phyloP scores from a whole-genome alignment of 768 basidiomycete genomes.

The Hypholoma fasciculare region DNA sequence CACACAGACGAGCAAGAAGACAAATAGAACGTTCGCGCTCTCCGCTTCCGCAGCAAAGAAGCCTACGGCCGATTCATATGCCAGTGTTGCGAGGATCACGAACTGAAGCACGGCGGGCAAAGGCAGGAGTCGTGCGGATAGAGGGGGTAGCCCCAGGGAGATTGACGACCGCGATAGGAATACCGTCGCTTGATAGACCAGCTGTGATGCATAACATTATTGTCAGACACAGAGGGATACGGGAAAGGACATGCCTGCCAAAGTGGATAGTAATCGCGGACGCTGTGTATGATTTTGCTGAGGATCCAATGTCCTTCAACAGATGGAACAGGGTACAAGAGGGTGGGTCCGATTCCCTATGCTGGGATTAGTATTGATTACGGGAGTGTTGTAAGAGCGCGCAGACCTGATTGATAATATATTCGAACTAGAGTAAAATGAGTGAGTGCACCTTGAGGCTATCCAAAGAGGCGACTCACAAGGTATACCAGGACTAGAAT shows the following conservation, averaged over 20 bases:
- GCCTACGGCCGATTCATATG: constrained; percentile 68
- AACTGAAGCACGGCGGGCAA: constrained; percentile 78
- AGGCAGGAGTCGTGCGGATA: constrained; percentile 68
- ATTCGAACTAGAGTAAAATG: constrained; percentile 65
- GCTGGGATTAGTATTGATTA: background rate
- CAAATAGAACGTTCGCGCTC: constrained; percentile 53
- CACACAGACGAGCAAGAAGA: constrained; percentile 76
- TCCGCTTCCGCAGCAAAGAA: constrained; percentile 45
- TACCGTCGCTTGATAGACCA: constrained; percentile 88
- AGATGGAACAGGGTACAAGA: constrained; percentile 84
- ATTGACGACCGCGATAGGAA: constrained; percentile 93
- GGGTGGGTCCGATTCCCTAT: constrained; percentile 86
- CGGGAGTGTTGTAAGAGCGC: background rate
- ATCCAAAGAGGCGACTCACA: constrained; percentile 25
- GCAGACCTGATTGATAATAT: constrained; percentile 82
- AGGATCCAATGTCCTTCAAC: constrained; percentile 59
- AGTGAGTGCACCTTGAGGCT: background rate
- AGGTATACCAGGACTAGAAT: constrained; percentile 42
- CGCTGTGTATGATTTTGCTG: constrained; percentile 75
- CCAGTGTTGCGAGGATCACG: constrained; percentile 59
- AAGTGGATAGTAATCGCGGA: constrained; percentile 93
- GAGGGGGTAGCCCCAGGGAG: constrained; percentile 78
- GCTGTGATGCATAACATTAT: constrained; percentile 34
- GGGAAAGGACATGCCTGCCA: constrained; percentile 66
- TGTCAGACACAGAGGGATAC: background rate